Evolutionary conservation across 352 stramenopile genomes (phyloP), one percentile per base, ranked within the genome.

Genomic region (Phytophthora cajani): DNA sequence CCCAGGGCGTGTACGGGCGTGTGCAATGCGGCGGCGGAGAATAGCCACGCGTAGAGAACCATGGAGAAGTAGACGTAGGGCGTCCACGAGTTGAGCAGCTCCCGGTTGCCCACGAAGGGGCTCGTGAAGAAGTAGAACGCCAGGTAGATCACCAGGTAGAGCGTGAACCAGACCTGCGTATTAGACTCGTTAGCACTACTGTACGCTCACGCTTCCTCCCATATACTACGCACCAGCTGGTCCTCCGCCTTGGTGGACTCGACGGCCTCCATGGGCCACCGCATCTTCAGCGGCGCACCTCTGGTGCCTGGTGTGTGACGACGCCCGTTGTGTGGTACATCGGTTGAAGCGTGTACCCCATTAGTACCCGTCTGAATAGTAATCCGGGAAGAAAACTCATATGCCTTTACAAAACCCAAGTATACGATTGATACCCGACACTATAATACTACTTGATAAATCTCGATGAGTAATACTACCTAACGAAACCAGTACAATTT

Each of bases 61-160:
- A 96, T 94, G 36, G 87, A 95, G 40, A 94, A 74, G 77, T 96
- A 96, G 14, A 96, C 89, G 64, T 96, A 96, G 17, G 87, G 85
- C 62, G 89, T 96, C 89, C 89, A 96, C 46, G 82, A 88, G 67
- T 91, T 89, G 27, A 94, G 76, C 46, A 96, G 76, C 73, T 96
- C 89, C 6, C 85, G 85, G 59, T 95, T 95, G 21, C 84, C 87
- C 51, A 95, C 85, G 66, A 96, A 96, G 5, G 89, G 89, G 55
- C 87, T 95, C 55, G 89, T 95, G 74, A 96, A 96, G 77, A 95
- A 88, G 81, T 96, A 96, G 71, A 96, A 96, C 32, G 89, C 90
- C 25, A 94, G 49, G 58, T 94, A 94, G 67, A 96, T 82, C 47
- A 77, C 84, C 55, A 83, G 79, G 62, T 91, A 96, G 62, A 96